A percentile compares a stretch with the other conserved stretches of the same genome.
Evolutionary conservation across 2,329 filamentous ascomycete genomes (phyloP).

Genomic region (Pezicula carpinea): DNA sequence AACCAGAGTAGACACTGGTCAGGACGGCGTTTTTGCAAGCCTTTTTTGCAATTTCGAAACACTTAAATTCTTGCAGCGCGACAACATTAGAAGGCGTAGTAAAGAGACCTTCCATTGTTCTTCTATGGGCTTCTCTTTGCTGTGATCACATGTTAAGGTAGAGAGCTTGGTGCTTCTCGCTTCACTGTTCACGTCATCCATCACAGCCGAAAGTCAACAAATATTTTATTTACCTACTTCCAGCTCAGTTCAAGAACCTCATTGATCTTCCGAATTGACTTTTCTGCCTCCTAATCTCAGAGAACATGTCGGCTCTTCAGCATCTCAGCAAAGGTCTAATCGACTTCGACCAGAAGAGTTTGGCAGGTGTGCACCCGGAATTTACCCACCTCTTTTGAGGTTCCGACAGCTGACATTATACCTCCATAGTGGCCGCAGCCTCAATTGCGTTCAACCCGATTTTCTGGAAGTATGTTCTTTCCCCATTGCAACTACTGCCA

Average conservation of each 20-base stretch:
- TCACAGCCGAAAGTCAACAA: too few relatives aligned
- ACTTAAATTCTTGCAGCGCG: too few relatives aligned
- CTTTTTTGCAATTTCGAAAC: too few relatives aligned
- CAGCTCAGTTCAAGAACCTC: neutral
- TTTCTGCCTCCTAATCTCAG: neutral
- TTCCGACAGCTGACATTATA: slow-evolving; percentile 17
- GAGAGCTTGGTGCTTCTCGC: too few relatives aligned
- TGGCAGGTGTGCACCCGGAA: slow-evolving; percentile 50
- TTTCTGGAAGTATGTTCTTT: slow-evolving; percentile 89
- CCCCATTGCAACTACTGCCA: neutral
- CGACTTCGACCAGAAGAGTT: slow-evolving; percentile 62
- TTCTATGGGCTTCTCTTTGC: too few relatives aligned
- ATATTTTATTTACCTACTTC: too few relatives aligned
- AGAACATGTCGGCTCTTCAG: slow-evolving; percentile 22
- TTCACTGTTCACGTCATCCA: too few relatives aligned
- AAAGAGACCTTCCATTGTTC: too few relatives aligned
- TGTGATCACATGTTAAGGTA: too few relatives aligned
- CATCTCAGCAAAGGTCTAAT: slow-evolving; percentile 34
- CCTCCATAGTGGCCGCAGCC: slow-evolving; percentile 63
- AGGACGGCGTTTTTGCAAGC: too few relatives aligned
- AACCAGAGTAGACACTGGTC: too few relatives aligned
- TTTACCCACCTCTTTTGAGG: slow-evolving; percentile 2
- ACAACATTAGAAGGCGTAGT: too few relatives aligned
- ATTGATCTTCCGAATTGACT: neutral
- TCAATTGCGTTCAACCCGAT: slow-evolving; percentile 93